phyloP scores from a whole-genome alignment of 345 rosid genomes.

The Geranium rotundifolium region DNA sequence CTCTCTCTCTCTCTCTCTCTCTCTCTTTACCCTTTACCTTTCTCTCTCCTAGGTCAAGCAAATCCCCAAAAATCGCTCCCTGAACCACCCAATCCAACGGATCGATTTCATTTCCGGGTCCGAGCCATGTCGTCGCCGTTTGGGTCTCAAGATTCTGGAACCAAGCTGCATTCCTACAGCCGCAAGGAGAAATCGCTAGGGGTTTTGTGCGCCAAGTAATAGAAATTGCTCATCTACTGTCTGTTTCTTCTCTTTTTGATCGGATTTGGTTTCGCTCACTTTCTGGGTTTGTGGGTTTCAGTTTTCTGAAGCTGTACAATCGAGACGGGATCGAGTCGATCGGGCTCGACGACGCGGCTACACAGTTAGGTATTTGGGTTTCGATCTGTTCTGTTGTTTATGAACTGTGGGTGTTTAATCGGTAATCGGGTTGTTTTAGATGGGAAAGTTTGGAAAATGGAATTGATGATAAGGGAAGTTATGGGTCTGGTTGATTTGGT shows the following conservation, averaged over 20 bases:
- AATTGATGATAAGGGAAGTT: neutral
- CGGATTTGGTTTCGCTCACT: neutral
- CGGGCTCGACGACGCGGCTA: constrained; percentile 57
- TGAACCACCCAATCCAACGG: neutral
- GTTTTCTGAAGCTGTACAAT: constrained; percentile 41
- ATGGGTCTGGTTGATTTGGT: neutral
- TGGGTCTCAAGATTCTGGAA: constrained; percentile 24
- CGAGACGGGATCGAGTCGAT: constrained; percentile 33
- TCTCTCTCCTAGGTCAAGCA: no score
- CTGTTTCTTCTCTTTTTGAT: neutral
- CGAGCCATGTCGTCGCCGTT: constrained; percentile 13
- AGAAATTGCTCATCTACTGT: neutral
- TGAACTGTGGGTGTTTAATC: neutral
- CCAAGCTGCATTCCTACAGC: constrained; percentile 27
- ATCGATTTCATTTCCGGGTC: neutral
- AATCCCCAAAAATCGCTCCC: neutral
- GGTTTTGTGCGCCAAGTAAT: constrained; percentile 44
- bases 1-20: no score
- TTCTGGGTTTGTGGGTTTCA: neutral
- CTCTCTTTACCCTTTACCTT: no score
- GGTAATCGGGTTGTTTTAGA: neutral
- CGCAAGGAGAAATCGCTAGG: constrained; percentile 65
- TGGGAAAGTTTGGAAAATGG: neutral
- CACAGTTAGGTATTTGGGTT: constrained; percentile 25
- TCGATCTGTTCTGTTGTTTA: neutral